These are phyloP conservation scores for Claviceps citrina DNA, from an alignment of 2,329 filamentous ascomycete genomes.

Conservation along the genomic window DNA sequence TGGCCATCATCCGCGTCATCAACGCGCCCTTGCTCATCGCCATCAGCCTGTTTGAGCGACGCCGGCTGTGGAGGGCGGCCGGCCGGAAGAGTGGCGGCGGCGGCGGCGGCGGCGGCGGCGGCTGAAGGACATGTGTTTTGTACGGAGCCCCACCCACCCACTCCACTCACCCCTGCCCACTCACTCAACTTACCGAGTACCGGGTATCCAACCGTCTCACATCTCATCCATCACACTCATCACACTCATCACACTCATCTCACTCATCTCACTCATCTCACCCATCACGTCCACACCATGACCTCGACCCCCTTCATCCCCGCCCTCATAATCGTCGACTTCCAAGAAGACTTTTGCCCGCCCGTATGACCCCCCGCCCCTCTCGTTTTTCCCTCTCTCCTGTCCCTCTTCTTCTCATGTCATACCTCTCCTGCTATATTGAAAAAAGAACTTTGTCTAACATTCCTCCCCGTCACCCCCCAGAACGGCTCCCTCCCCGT, in stretches of 20 bases:
- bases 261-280: not conserved
- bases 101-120: not conserved
- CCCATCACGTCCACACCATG: too few relatives aligned
- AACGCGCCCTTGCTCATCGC: constrained; percentile 49
- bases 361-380: constrained; percentile 37
- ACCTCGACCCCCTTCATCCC: constrained; percentile 27
- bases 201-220: too few relatives aligned
- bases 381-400: not conserved
- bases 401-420: too few relatives aligned
- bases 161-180: too few relatives aligned
- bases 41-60: constrained; percentile 46
- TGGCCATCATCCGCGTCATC: constrained; percentile 44
- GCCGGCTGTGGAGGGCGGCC: constrained; percentile 25
- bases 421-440: too few relatives aligned
- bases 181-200: too few relatives aligned
- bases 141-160: too few relatives aligned
- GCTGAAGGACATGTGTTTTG: too few relatives aligned
- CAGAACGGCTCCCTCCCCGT: constrained; percentile 79
- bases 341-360: constrained; percentile 91
- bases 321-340: constrained; percentile 59
- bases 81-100: constrained; percentile 4
- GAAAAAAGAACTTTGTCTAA: not conserved
- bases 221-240: too few relatives aligned
- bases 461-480: not conserved
- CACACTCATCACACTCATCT: too few relatives aligned